Conservation (phyloP, 495 filamentous ascomycete genomes). For the Penicillium pulvis region DNA sequence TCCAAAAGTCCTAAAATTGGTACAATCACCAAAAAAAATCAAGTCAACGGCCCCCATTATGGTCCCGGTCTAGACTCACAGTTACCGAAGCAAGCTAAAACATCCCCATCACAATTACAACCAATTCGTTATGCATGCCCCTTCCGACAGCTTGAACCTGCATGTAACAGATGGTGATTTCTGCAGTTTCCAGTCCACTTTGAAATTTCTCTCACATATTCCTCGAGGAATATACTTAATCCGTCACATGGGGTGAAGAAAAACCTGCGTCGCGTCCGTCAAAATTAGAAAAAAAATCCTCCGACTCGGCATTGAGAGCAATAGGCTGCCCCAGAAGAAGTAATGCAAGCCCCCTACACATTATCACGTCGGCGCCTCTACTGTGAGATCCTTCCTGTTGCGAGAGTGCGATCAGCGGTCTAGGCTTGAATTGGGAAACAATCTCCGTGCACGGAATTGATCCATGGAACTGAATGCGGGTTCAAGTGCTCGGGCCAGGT, state of each 20-base stretch:
- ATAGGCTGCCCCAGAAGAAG: constrained; percentile 8
- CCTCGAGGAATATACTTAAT: constrained; percentile 8
- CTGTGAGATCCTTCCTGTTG: background rate
- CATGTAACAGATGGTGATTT: constrained; percentile 12
- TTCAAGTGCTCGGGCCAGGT: constrained; percentile 4
- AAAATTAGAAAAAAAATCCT: constrained; percentile 6
- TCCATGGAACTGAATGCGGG: constrained; percentile 17
- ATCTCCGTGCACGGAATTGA: constrained; percentile 19
- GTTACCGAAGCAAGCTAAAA: background rate
- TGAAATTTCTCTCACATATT: constrained; percentile 15
- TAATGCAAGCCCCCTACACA: constrained; percentile 32
- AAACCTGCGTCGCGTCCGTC: too few relatives aligned
- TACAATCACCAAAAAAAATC: background rate
- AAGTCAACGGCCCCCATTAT: background rate
- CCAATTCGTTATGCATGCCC: background rate
- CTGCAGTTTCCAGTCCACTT: constrained; percentile 29
- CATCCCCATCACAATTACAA: background rate
- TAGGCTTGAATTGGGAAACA: constrained; percentile 21
- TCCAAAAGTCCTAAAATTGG: background rate
- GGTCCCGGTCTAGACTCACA: background rate
- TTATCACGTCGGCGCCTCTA: constrained; percentile 23
- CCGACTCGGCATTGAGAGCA: constrained; percentile 15
- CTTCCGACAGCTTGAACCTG: background rate
- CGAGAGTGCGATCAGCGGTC: constrained; percentile 24
- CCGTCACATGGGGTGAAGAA: constrained; percentile 1